Evolutionary conservation across 169 alveolate genomes (phyloP), one percentile per base, ranked within the genome.

Genomic region (Plasmodium yoelii): DNA sequence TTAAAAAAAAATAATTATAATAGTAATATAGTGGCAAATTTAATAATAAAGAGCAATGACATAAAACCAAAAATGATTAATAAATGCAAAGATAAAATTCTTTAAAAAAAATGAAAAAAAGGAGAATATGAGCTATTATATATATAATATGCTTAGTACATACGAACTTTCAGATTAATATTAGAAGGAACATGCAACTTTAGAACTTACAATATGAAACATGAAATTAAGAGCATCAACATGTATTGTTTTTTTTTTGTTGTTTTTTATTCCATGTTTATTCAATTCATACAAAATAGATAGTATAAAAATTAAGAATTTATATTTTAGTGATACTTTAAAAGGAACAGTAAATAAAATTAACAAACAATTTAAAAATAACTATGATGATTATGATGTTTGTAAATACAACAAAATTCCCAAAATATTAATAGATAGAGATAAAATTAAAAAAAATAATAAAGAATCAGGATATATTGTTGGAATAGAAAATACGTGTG

Each of bases 401-500:
- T 80, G 90, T 70, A 65, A 64, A 70, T 80, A 80, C 59, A 80
- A 56, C 55, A 80, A 53, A 26, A 80, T 80, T n/a, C 90, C 90
- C 7, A 80, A 55, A 39, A 22, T 80, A 53, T 68, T 80, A 57
- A 53, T 59, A 46, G 72, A 80, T 18, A 80, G 72, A 47, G 68
- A 80, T 80, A 53, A 65, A 59, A 26, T 55, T 24, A 80, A 80
- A 44, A 42, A 75, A 26, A 55, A 42, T 15, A 4, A 34, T 34
- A 56, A 57, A 80, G 68, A 80, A 9, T 39, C 22, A 13, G 68
- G 68, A 22, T 80, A 80, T 59, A 80, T 80, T 46, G 90, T 80
- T 28, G 90, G 90, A 3, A 80, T 80, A 53, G 90, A 80, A 80
- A 80, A 80, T 39, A 80, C 90, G 1, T 80, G 90, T 67, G 90